Evolutionary conservation across 108 stramenopile species (phyloP), one percentile per base, ranked within the genome.

Genomic region (Hondaea fermentalgiana): DNA sequence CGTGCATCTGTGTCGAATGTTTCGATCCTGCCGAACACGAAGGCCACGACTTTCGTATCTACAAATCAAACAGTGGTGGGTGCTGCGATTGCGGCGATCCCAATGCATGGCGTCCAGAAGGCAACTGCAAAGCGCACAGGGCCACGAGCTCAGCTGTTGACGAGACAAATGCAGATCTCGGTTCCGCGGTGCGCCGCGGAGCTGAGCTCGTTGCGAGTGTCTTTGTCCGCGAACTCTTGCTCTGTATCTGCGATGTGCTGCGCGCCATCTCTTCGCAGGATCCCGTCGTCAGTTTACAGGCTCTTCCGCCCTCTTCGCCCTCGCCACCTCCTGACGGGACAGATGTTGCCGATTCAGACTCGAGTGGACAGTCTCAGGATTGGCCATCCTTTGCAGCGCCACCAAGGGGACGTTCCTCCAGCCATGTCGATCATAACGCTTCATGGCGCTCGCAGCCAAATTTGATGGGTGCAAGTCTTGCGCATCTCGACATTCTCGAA

Each of bases 31-130:
- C 76, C 14, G 76, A 83, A 12, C 76, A 83, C 51, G 76, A 53
- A 23, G 76, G 76, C 76, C 76, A 83, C 3, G 76, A 83, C 28
- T 83, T 83, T 35, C 45, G 76, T 16, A 47, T 83, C 25, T 83
- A 83, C 76, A 83, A 53, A 35, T 83, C 76, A 14, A 53, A 23
- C 25, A 83, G 76, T 23, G 76, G 76, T 19, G 76, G 76, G 3
- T 83, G 76, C 76, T 83, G 76, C 76, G 76, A 83, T 23, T 83
- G 76, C 76, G 76, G 76, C 19, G 76, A 83, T 53, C 45, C 49
- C 2, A 83, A 53, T 23, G 76, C 76, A 8, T 83, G 76, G 76
- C 19, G 51, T 21, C 76, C 76, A 6, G 28, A 28, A 6, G 76
- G 76, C 10, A 53, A 83, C 28, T 83, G 76, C 51, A 83, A 83